phyloP scores from a whole-genome alignment of 768 basidiomycete species.

The Suillus sp. region DNA sequence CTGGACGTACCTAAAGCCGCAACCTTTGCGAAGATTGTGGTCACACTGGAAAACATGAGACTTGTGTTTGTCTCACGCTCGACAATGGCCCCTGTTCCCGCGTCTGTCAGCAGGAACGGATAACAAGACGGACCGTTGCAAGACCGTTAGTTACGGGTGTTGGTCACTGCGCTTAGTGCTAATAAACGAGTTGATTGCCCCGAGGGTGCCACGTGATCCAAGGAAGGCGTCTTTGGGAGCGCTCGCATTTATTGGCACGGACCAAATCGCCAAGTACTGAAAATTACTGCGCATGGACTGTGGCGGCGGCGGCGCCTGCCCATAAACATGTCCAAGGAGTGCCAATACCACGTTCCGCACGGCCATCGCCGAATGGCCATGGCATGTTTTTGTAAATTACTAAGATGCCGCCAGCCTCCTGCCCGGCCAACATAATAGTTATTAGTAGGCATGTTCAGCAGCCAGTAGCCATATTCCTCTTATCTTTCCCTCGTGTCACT shows the following conservation, averaged over 20 bases:
- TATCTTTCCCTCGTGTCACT: conserved; percentile 1
- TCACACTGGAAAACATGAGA: neutral
- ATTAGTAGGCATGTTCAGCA: neutral
- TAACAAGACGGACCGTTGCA: neutral
- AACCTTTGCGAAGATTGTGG: neutral
- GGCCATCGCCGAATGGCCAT: conserved; percentile 2
- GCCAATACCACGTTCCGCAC: neutral
- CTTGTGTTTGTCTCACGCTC: conserved; percentile 3
- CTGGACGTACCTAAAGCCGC: conserved; percentile 10
- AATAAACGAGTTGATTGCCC: conserved; percentile 2
- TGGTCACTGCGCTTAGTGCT: conserved; percentile 3
- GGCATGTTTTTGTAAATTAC: neutral
- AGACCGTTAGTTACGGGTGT: neutral
- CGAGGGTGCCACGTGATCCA: neutral
- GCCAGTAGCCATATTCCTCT: neutral
- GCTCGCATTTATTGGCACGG: neutral
- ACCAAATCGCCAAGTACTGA: neutral
- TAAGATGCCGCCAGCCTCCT: neutral
- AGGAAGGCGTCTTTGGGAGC: neutral
- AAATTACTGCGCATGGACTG: neutral
- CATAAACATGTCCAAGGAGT: too few relatives aligned
- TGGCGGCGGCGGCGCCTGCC: too few relatives aligned
- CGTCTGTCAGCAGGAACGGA: neutral
- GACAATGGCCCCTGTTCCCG: neutral
- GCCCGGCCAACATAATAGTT: neutral